These are phyloP conservation scores for Apostasia ramifera DNA, from an alignment of 106 monocot species.

Conservation along the genomic window DNA sequence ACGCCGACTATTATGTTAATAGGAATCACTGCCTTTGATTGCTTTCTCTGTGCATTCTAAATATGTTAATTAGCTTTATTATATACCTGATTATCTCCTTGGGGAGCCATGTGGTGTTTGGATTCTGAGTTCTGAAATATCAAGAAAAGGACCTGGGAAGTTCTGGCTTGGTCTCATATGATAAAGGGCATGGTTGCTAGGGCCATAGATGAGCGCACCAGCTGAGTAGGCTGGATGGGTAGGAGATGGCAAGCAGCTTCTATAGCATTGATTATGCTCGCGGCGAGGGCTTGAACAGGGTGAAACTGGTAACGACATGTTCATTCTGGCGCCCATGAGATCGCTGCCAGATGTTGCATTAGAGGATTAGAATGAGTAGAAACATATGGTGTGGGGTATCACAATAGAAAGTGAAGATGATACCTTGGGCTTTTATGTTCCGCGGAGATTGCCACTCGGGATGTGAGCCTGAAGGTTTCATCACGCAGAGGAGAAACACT, in stretches of 20 bases:
- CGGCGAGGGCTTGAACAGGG: constrained; percentile 76
- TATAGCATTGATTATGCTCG: constrained; percentile 38
- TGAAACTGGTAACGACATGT: constrained; percentile 76
- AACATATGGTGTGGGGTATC: background rate
- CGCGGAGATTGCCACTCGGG: constrained; percentile 14
- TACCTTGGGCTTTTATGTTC: constrained; percentile 31
- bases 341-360: constrained; percentile 22
- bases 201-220: constrained; percentile 33
- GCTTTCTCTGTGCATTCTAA: too few relatives aligned
- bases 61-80: too few relatives aligned
- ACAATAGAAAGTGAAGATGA: too few relatives aligned
- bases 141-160: constrained; percentile 32
- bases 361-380: background rate
- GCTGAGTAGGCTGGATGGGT: constrained; percentile 45
- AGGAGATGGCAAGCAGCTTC: constrained; percentile 66
- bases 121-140: constrained; percentile 19
- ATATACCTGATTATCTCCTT: constrained; percentile 17
- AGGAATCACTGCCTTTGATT: too few relatives aligned
- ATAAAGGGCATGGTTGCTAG: constrained; percentile 23
- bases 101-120: constrained; percentile 37
- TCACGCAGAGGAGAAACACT: constrained; percentile 59
- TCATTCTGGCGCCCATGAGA: constrained; percentile 27
- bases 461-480: constrained; percentile 23
- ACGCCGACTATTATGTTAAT: too few relatives aligned
- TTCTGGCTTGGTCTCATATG: constrained; percentile 15